phyloP scores from a whole-genome alignment of 768 basidiomycete species.

The Lactarius hengduanensis region DNA sequence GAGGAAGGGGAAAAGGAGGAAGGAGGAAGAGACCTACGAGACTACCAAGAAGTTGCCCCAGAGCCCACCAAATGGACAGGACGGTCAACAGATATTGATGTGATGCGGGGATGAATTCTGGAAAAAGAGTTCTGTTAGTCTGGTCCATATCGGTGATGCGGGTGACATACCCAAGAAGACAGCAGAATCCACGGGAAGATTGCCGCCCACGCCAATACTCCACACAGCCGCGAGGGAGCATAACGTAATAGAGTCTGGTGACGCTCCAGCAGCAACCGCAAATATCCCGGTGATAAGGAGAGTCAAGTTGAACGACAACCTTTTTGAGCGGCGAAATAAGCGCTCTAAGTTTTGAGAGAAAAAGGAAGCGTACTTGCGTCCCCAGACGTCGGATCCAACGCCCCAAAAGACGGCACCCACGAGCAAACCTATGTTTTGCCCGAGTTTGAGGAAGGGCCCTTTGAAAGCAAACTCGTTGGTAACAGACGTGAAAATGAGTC shows the following conservation, averaged over 20 bases:
- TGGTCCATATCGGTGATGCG: too few species aligned
- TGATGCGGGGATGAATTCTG: constrained; percentile 67
- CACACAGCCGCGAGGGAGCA: constrained; percentile 54
- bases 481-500: constrained; percentile 62
- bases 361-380: constrained; percentile 47
- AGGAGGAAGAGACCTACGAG: constrained; percentile 33
- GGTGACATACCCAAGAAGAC: constrained; percentile 61
- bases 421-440: constrained; percentile 68
- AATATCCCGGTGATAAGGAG: constrained; percentile 67
- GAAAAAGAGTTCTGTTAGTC: not conserved
- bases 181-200: constrained; percentile 72
- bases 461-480: constrained; percentile 62
- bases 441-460: constrained; percentile 63
- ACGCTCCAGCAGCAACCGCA: constrained; percentile 59
- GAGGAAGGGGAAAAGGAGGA: not conserved
- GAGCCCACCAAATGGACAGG: constrained; percentile 78
- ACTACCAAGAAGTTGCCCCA: constrained; percentile 66
- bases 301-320: constrained; percentile 69
- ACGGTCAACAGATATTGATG: constrained; percentile 77
- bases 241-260: constrained; percentile 51
- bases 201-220: constrained; percentile 72
- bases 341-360: not conserved
- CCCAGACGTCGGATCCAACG: constrained; percentile 68
- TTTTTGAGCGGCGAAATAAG: constrained; percentile 29
- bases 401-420: constrained; percentile 72